Conservation (phyloP, 129 eudicot genomes). For the Deinandra increscens region DNA sequence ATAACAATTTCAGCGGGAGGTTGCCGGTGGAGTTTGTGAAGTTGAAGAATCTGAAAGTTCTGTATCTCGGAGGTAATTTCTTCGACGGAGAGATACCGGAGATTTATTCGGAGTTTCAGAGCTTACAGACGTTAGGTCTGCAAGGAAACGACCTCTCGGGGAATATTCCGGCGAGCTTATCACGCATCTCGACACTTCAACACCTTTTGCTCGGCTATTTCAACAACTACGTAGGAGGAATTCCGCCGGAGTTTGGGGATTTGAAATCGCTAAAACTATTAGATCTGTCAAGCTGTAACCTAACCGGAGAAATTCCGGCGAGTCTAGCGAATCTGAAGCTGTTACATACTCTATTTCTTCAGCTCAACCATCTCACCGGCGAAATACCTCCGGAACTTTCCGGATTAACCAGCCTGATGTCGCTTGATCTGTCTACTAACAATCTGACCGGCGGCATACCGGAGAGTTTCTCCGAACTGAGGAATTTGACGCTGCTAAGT, state of each 20-base stretch:
- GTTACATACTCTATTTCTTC: conserved; percentile 67
- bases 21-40: conserved; percentile 53
- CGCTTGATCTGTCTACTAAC: conserved; percentile 65
- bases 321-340: conserved; percentile 50
- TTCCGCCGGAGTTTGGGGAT: conserved; percentile 68
- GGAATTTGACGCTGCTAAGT: conserved; percentile 60
- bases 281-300: conserved; percentile 52
- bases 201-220: conserved; percentile 51
- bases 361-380: conserved; percentile 58
- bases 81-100: conserved; percentile 75
- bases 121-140: conserved; percentile 40
- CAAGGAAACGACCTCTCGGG: conserved; percentile 67
- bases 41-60: conserved; percentile 31
- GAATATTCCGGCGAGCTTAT: conserved; percentile 55
- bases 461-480: conserved; percentile 38
- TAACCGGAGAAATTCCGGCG: conserved; percentile 74
- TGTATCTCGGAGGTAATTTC: conserved; percentile 70
- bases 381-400: conserved; percentile 63
- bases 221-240: conserved; percentile 63
- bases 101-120: conserved; percentile 39
- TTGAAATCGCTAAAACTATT: conserved; percentile 40
- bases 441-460: conserved; percentile 70
- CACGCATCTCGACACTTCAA: conserved; percentile 42
- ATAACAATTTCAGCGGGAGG: conserved; percentile 62
- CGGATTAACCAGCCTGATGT: conserved; percentile 54